Percentiles rank a stretch among this genome's conserved stretches.
These are phyloP conservation scores for Arabidopsis lyrata DNA, from an alignment of 441 rosid genomes.

Conservation along the genomic window DNA sequence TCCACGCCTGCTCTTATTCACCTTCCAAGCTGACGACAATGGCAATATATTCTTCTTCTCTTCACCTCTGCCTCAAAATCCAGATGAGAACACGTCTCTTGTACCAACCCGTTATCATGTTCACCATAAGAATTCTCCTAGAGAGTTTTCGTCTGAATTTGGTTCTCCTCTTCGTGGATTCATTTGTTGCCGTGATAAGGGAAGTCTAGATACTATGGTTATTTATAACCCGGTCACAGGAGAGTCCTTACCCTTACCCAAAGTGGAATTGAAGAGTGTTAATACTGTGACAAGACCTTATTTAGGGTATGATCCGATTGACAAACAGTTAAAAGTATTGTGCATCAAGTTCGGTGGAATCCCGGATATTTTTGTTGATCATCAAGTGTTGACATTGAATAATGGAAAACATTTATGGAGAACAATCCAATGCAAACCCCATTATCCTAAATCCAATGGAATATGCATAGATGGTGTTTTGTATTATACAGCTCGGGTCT, in stretches of 20 bases:
- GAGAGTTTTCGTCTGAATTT: background rate
- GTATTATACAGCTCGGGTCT: slow-evolving; percentile 5
- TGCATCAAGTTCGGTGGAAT: background rate
- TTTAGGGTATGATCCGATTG: background rate
- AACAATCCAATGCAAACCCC: slow-evolving; percentile 2
- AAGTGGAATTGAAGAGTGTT: background rate
- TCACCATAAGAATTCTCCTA: background rate
- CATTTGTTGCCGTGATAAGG: background rate
- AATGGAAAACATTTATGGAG: slow-evolving; percentile 3
- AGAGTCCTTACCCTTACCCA: background rate
- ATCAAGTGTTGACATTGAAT: slow-evolving; percentile 1
- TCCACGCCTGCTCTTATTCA: slow-evolving; percentile 1
- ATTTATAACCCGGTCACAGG: background rate
- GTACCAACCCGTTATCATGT: background rate
- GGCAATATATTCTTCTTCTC: background rate
- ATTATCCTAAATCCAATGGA: background rate
- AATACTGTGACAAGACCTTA: background rate
- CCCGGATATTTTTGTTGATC: background rate
- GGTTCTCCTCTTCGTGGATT: slow-evolving; percentile 4
- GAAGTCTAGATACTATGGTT: background rate
- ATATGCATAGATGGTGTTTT: slow-evolving; percentile 16
- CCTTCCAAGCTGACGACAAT: background rate
- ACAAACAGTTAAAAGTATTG: slow-evolving; percentile 6
- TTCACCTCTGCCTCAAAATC: slow-evolving; percentile 7
- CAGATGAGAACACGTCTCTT: background rate